Conservation (phyloP, 225 moss, liverwort and hornwort species). For the Marchantia polymorpha region DNA sequence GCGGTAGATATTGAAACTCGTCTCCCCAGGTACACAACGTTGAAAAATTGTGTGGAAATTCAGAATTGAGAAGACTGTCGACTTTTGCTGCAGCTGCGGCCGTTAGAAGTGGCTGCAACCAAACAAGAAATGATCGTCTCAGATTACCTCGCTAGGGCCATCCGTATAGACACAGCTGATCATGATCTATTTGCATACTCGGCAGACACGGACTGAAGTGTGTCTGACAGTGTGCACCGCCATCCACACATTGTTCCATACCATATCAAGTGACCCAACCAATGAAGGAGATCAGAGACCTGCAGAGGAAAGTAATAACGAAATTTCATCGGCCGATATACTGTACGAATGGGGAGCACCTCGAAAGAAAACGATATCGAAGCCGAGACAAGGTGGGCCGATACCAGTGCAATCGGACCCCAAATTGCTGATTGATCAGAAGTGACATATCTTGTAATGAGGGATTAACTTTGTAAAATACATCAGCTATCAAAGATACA, state of each 20-base stretch:
- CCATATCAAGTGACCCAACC: neutral
- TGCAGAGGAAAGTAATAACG: neutral
- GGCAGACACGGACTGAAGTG: neutral
- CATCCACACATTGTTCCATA: neutral
- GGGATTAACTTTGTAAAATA: too few species aligned
- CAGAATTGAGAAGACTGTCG: conserved; percentile 50
- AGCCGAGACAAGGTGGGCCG: too few species aligned
- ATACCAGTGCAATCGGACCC: too few species aligned
- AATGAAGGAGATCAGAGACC: neutral
- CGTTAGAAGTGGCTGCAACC: conserved; percentile 64
- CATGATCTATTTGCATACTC: neutral
- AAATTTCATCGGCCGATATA: too few species aligned
- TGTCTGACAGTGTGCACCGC: neutral
- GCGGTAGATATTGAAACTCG: conserved; percentile 52
- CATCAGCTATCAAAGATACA: too few species aligned
- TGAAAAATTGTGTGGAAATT: conserved; percentile 62
- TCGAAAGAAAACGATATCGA: too few species aligned
- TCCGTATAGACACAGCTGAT: too few species aligned
- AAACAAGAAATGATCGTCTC: neutral
- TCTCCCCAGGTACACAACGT: conserved; percentile 83
- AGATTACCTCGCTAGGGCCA: too few species aligned
- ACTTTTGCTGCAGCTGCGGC: conserved; percentile 42
- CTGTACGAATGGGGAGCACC: too few species aligned
- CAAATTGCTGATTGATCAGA: too few species aligned
- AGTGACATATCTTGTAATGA: too few species aligned